Evolutionary conservation across 257 asterid genomes (phyloP).

Genomic region (Fraxinus anomala): DNA sequence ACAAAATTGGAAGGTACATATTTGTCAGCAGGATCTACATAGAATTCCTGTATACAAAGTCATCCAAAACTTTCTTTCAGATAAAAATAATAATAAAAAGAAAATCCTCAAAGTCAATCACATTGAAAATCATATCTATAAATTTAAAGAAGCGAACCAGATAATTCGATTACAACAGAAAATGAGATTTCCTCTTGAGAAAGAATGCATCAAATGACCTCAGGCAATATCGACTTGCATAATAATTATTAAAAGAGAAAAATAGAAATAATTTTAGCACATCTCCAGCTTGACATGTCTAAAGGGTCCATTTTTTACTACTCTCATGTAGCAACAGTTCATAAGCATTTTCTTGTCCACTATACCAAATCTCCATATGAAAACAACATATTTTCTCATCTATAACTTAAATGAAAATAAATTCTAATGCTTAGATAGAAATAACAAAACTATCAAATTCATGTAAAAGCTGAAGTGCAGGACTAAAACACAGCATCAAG

Average conservation of each 20-base stretch:
- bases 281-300: not conserved
- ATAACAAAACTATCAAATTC: not conserved
- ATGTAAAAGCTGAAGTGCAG: conserved; percentile 3
- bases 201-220: not conserved
- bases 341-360: not conserved
- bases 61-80: conserved; percentile 11
- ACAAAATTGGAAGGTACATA: conserved; percentile 61
- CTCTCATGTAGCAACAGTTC: not conserved
- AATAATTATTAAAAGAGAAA: not conserved
- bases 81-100: not conserved
- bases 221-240: not conserved
- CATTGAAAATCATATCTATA: not conserved
- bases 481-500: conserved; percentile 1
- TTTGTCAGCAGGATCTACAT: conserved; percentile 56
- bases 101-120: not conserved
- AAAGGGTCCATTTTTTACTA: not conserved
- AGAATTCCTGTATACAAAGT: conserved; percentile 59
- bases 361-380: too few relatives aligned
- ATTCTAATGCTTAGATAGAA: not conserved
- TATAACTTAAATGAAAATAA: not conserved
- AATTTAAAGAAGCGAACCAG: not conserved
- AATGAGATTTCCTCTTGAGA: conserved; percentile 3
- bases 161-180: not conserved
- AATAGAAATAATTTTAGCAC: not conserved
- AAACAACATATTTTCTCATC: not conserved